Percentiles rank a stretch among this genome's conserved stretches.
Evolutionary conservation across 2,329 filamentous ascomycete genomes (phyloP).

Genomic region (Scopulariopsis brevicaulis): DNA sequence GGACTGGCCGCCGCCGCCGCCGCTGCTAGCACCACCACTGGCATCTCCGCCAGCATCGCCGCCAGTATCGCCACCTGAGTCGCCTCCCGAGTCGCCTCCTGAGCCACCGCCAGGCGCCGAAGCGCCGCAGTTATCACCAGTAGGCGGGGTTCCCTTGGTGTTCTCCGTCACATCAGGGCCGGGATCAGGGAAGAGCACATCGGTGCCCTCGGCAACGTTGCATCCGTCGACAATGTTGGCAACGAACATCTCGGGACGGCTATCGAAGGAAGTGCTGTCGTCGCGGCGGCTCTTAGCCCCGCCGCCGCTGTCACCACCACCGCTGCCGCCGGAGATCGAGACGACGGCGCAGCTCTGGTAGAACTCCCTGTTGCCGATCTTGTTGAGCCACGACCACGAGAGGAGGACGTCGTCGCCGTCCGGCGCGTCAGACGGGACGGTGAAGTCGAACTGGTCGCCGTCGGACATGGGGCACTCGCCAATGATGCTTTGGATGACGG

Average conservation of each 20-base stretch:
- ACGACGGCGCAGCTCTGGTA: constrained; percentile 79
- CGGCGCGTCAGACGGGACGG: constrained; percentile 52
- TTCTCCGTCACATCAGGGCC: constrained; percentile 39
- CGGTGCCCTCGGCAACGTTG: constrained; percentile 41
- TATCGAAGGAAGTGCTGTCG: constrained; percentile 29
- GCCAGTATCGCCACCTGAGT: constrained; percentile 5
- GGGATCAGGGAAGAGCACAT: constrained; percentile 55
- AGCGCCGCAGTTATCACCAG: constrained; percentile 22
- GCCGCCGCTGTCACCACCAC: constrained; percentile 12
- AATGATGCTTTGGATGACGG: constrained; percentile 50
- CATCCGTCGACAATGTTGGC: constrained; percentile 56
- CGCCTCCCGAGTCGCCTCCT: constrained; percentile 1
- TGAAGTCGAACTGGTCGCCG: constrained; percentile 49
- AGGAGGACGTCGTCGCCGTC: constrained; percentile 47
- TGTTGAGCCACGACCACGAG: constrained; percentile 71
- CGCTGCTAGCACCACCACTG: constrained; percentile 5
- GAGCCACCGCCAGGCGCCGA: constrained; percentile 4
- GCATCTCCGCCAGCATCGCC: neutral
- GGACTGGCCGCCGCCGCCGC: constrained; percentile 2
- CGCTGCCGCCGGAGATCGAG: constrained; percentile 33
- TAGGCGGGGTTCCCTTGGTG: constrained; percentile 21
- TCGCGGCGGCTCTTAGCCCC: constrained; percentile 17
- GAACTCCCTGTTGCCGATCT: constrained; percentile 68
- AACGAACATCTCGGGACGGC: constrained; percentile 57
- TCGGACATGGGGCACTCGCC: constrained; percentile 37